Base-by-base conservation (phyloP, 768 basidiomycete species). In the Phylloporus arenicola region DNA sequence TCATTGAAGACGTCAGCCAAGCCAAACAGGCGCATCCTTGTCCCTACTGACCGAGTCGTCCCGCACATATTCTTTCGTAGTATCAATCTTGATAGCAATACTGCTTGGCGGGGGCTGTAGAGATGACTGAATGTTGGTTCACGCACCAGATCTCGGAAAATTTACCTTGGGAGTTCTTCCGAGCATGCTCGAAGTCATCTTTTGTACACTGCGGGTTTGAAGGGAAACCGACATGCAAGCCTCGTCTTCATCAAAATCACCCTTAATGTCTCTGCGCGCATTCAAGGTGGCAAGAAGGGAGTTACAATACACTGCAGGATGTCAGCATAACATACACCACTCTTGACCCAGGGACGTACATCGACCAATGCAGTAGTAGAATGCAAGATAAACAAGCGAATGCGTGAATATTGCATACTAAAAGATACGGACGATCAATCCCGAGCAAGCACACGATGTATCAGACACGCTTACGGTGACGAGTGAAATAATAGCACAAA, bases 11-110 rank as follows among this genome's bases (percentile, higher is more conserved):
- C 9, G 43, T 45, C 31, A 29, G 16, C 9, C 6, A 24, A 22
- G 3, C 12, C 31, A 22, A 22, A 14, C 12, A 16, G 8, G 19
- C 6, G 7, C 12, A 7, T 31, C 29, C 19, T 14, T 31, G 17
- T 6, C 31, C 19, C 31, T 20, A n/a, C 65, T 45, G 19, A 67
- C 67, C 52, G n/a, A n/a, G n/a, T 57, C 64, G 53, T 81, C 80
- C 30, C 64, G 72, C 42, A 68, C 61, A 33, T 70, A 72, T 49
- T 83, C 81, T 25, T 79, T 73, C 35, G 72, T 81, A 8, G 82
- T 83, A 60, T 83, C 79, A 49, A 84, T 79, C 66, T 81, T 80
- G 68, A 84, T 82, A 30, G 81, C 79, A 55, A 83, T 79, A 53
- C 77, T 77, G 44, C 75, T 73, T 40, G 73, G 72, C 55, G 41